These are phyloP conservation scores for Zygoascus meyerae DNA, from an alignment of 1,139 yeast species.

Conservation along the genomic window DNA sequence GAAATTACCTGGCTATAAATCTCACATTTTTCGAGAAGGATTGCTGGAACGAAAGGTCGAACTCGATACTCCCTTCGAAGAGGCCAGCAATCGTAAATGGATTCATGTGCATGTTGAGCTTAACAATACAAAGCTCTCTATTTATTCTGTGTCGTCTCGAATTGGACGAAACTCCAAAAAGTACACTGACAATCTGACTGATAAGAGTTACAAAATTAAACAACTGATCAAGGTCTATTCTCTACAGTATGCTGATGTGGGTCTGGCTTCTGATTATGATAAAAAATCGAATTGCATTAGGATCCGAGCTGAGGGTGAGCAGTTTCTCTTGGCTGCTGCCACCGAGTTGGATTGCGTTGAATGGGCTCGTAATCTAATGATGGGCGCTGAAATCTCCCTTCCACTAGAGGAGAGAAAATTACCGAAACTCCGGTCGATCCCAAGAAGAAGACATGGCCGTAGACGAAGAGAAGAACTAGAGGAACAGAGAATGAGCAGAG, in stretches of 20 bases:
- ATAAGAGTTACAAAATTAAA: conserved; percentile 17
- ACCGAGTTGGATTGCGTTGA: conserved; percentile 51
- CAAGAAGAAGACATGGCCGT: conserved; percentile 26
- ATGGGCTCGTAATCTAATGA: conserved; percentile 48
- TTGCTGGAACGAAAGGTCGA: conserved; percentile 33
- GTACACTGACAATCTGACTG: conserved; percentile 7
- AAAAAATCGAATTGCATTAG: conserved; percentile 55
- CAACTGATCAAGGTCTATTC: conserved; percentile 42
- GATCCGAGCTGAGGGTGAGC: conserved; percentile 63
- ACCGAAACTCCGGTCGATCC: conserved; percentile 33
- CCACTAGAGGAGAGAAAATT: conserved; percentile 38
- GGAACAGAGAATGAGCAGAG: conserved; percentile 14
- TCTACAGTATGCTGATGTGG: conserved; percentile 62
- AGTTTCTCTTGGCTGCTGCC: conserved; percentile 50
- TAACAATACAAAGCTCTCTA: conserved; percentile 51
- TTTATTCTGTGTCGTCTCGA: conserved; percentile 32
- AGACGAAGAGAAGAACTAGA: conserved; percentile 13
- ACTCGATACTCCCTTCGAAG: conserved; percentile 32
- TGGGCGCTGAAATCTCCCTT: conserved; percentile 37
- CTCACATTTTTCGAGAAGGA: conserved; percentile 31
- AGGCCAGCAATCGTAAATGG: conserved; percentile 46
- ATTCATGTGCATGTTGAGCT: conserved; percentile 47
- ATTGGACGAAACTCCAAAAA: conserved; percentile 3
- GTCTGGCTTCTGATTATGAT: conserved; percentile 63
- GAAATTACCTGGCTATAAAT: conserved; percentile 31